Base-by-base conservation (phyloP, 148 eudicot species). In the Fagopyrum tataricum region DNA sequence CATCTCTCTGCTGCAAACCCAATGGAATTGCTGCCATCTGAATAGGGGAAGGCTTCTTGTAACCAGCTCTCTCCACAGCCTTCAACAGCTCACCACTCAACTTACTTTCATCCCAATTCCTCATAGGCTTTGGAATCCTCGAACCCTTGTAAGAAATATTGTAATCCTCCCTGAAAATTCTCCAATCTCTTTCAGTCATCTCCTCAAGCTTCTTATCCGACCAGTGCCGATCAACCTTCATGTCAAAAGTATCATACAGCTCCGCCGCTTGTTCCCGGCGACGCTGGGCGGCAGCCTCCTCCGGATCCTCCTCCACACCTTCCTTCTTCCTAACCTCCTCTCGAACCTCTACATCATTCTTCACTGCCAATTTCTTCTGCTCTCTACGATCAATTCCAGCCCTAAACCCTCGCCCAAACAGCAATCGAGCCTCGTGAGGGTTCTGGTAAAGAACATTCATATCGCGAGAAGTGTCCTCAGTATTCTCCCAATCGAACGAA, bases 111-210 rank as follows among this genome's bases (percentile, higher is more conserved):
- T 13, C 79, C 97, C 97, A 92, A 75, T 83, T 86, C 81, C 97
- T 85, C 91, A 90, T 92, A 3, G 96, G 91, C 44, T 85, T 76
- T 2, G 97, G 95, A 71, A 88, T 88, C 82, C 72, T 86, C 0
- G 91, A 87, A 2, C 97, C 95, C 77, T 92, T 92, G 78, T 92
- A 92, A 17, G 95, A 89, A 55, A 92, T 92, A 62, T 81, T 88
- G 56, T 83, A 86, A 80, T 92, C 97, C 78, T 91, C 95, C 75
- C 90, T 80, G 81, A 91, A 89, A 43, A 91, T 89, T 31, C 97
- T 84, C 94, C 97, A 89, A 72, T 91, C 95, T 78, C 97, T 87
- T 73, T 91, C 92, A n/a, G 82, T 81, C 90, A 87, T 87, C 47
- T 87, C 90, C 61, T 87, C 90, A 8, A 87, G 84, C 76, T 72